Evolutionary conservation across 768 basidiomycete species (phyloP).

Genomic region (Mycena kentingensis): DNA sequence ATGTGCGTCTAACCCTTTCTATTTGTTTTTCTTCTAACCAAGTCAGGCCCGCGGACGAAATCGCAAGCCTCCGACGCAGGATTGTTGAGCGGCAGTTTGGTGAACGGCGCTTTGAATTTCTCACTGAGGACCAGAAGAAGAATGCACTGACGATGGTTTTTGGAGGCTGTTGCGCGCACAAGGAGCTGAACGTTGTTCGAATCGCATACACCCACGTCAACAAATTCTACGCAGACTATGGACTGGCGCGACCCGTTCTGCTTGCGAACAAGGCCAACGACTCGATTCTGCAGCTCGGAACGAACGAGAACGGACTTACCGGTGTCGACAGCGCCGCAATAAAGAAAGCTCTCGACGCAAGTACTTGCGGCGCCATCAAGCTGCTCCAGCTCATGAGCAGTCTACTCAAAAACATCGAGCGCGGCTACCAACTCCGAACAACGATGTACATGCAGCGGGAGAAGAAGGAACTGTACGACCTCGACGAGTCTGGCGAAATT

Average conservation of each 20-base stretch:
- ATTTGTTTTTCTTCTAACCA: too few species aligned
- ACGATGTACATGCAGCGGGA: constrained; percentile 16
- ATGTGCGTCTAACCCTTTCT: too few species aligned
- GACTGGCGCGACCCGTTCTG: too few species aligned
- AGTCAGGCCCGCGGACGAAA: neutral
- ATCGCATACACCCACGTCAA: constrained; percentile 24
- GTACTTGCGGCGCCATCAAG: constrained; percentile 29
- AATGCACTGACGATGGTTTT: constrained; percentile 22
- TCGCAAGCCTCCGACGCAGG: neutral
- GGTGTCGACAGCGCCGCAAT: too few species aligned
- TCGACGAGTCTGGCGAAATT: constrained; percentile 9
- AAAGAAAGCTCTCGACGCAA: constrained; percentile 22
- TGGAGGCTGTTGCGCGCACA: constrained; percentile 34
- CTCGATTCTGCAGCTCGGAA: too few species aligned
- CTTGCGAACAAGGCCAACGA: too few species aligned
- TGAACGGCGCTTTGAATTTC: neutral
- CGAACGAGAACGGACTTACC: too few species aligned
- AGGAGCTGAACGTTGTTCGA: constrained; percentile 34
- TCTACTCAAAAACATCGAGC: constrained; percentile 31
- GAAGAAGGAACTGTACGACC: constrained; percentile 10
- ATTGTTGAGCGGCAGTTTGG: constrained; percentile 1
- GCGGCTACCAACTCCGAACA: constrained; percentile 27
- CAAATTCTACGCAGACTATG: too few species aligned
- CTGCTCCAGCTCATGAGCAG: constrained; percentile 25
- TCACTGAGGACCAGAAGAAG: neutral